Evolutionary conservation across 1,284 basidiomycete species (phyloP).

Genomic region (Marasmius sp.): DNA sequence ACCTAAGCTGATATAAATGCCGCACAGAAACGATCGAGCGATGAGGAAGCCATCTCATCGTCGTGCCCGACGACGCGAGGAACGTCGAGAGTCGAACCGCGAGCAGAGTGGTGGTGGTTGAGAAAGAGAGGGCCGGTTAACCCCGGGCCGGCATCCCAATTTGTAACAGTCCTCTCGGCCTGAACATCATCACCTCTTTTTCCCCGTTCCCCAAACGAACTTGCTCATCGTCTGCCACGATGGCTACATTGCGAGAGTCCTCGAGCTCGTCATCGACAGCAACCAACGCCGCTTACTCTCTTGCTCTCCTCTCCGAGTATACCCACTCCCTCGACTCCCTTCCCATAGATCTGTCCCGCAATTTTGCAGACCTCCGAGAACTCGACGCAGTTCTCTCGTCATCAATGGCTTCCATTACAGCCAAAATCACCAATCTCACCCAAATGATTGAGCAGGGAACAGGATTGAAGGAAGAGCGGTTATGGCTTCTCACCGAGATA

Average conservation of each 20-base stretch:
- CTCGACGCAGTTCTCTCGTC: constrained; percentile 96
- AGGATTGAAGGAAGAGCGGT: constrained; percentile 74
- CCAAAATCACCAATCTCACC: constrained; percentile 75
- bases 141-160: not conserved
- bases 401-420: constrained; percentile 77
- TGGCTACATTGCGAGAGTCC: constrained; percentile 28
- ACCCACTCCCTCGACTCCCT: constrained; percentile 92
- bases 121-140: not conserved
- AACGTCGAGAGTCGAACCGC: too few relatives aligned
- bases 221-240: constrained; percentile 2
- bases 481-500: constrained; percentile 88
- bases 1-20: not conserved
- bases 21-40: not conserved
- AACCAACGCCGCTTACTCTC: constrained; percentile 52
- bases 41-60: not conserved
- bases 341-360: constrained; percentile 91
- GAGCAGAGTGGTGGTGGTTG: not conserved
- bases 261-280: constrained; percentile 20
- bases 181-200: not conserved
- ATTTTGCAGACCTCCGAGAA: constrained; percentile 94
- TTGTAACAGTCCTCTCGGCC: not conserved
- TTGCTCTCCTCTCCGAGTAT: constrained; percentile 77
- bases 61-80: not conserved
- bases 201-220: not conserved
- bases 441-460: constrained; percentile 73